These are phyloP conservation scores for Cordyceps cicadae DNA, from an alignment of 2,329 filamentous ascomycete genomes.

Conservation along the genomic window DNA sequence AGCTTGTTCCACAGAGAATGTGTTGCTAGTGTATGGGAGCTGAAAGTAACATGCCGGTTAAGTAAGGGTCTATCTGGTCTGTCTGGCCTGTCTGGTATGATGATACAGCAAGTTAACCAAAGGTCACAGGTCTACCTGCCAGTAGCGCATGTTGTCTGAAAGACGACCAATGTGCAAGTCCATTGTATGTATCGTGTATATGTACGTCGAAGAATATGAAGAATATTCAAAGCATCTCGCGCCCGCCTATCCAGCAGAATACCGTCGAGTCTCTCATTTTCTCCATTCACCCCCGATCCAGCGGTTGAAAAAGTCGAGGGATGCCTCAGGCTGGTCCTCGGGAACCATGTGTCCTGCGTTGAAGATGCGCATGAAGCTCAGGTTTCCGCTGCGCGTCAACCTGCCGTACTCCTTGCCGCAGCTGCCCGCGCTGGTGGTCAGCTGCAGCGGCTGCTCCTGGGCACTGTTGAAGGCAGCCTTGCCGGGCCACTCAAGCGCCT, in stretches of 20 bases:
- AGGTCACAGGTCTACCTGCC: too few species aligned
- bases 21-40: not conserved
- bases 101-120: not conserved
- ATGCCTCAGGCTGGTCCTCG: slow-evolving; percentile 10
- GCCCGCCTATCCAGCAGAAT: not conserved
- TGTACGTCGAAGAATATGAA: slow-evolving; percentile 2
- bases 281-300: slow-evolving; percentile 14
- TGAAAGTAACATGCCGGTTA: not conserved
- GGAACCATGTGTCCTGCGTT: slow-evolving; percentile 15
- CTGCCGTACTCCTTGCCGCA: slow-evolving; percentile 21
- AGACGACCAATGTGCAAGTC: not conserved
- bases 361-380: slow-evolving; percentile 14
- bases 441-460: slow-evolving; percentile 59
- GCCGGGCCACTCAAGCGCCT: slow-evolving; percentile 87
- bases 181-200: not conserved
- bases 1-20: not conserved
- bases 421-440: slow-evolving; percentile 26
- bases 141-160: not conserved
- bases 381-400: slow-evolving; percentile 10
- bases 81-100: not conserved
- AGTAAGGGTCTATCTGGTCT: not conserved
- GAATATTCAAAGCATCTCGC: not conserved
- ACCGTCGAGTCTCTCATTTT: not conserved
- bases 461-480: slow-evolving; percentile 72
- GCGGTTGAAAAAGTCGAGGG: slow-evolving; percentile 14